phyloP scores from a whole-genome alignment of 805 yeast species.

The Clavispora carvajalis region DNA sequence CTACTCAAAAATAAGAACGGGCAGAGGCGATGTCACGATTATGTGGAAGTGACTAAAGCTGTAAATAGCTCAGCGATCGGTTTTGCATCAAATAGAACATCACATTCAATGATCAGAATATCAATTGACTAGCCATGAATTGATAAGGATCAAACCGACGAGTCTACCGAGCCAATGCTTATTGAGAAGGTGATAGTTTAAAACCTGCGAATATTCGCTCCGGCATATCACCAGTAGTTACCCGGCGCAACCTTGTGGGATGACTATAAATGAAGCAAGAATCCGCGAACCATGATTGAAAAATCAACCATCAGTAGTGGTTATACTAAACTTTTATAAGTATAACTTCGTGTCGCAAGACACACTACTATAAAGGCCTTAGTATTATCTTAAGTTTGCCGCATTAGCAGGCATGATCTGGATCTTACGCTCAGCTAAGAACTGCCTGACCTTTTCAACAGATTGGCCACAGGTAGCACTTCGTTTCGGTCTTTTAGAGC shows the following conservation, averaged over 20 bases:
- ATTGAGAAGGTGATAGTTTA: neutral
- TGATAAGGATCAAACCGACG: no score
- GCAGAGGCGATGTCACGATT: no score
- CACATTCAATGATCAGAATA: no score
- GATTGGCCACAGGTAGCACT: constrained; percentile 65
- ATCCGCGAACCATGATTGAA: constrained; percentile 9
- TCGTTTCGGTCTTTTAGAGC: constrained; percentile 76
- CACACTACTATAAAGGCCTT: constrained; percentile 38
- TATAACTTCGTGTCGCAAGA: constrained; percentile 47
- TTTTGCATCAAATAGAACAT: no score
- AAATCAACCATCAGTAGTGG: constrained; percentile 67
- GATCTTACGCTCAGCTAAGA: constrained; percentile 57
- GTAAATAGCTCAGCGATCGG: no score
- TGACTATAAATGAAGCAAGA: constrained; percentile 11
- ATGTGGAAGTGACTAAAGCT: no score
- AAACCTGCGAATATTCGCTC: constrained; percentile 2
- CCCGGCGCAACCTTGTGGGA: constrained; percentile 7
- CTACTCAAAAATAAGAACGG: no score
- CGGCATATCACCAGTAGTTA: constrained; percentile 8
- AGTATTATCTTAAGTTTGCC: constrained; percentile 34
- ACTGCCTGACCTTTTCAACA: constrained; percentile 68
- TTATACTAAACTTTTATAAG: constrained; percentile 61
- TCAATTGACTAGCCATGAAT: no score
- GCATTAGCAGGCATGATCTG: constrained; percentile 39
- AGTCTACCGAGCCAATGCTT: neutral